Conservation (phyloP, 495 filamentous ascomycete genomes). For the Tirmania nivea region DNA sequence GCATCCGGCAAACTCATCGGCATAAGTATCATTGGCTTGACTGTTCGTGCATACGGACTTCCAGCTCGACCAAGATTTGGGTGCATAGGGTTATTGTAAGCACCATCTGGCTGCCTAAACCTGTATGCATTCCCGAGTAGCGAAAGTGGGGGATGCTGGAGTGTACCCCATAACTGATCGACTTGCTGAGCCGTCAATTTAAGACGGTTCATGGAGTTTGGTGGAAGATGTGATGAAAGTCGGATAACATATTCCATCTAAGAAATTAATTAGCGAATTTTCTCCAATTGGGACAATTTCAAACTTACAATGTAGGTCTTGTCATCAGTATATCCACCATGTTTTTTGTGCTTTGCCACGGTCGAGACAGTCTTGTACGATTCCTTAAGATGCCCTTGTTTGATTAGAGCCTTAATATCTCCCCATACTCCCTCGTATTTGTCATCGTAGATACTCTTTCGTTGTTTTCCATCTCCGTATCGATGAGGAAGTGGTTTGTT, state of each 20-base stretch:
- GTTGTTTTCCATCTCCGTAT: slow-evolving; percentile 37
- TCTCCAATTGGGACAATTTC: neutral
- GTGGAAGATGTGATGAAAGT: slow-evolving; percentile 40
- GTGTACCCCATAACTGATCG: slow-evolving; percentile 41
- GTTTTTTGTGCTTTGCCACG: slow-evolving; percentile 29
- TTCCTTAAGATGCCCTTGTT: slow-evolving; percentile 28
- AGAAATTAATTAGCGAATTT: neutral
- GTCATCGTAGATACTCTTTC: slow-evolving; percentile 23
- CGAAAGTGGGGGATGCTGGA: slow-evolving; percentile 45
- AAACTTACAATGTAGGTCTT: slow-evolving; percentile 33
- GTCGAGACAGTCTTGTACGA: slow-evolving; percentile 30
- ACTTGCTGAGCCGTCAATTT: slow-evolving; percentile 39
- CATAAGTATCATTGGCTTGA: slow-evolving; percentile 39
- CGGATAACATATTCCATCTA: slow-evolving; percentile 57
- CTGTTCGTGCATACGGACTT: slow-evolving; percentile 50
- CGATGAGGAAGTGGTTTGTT: slow-evolving; percentile 44
- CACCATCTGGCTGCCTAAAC: slow-evolving; percentile 50
- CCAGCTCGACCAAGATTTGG: slow-evolving; percentile 40
- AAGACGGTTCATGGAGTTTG: slow-evolving; percentile 30
- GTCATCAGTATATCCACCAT: slow-evolving; percentile 41
- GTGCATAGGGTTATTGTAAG: slow-evolving; percentile 38
- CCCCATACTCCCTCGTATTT: slow-evolving; percentile 34
- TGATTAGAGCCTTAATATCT: slow-evolving; percentile 39
- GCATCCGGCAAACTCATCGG: slow-evolving; percentile 52
- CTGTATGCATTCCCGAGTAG: slow-evolving; percentile 28